Conservation (phyloP, 345 rosid species). For the Citrus mangshanensis region DNA sequence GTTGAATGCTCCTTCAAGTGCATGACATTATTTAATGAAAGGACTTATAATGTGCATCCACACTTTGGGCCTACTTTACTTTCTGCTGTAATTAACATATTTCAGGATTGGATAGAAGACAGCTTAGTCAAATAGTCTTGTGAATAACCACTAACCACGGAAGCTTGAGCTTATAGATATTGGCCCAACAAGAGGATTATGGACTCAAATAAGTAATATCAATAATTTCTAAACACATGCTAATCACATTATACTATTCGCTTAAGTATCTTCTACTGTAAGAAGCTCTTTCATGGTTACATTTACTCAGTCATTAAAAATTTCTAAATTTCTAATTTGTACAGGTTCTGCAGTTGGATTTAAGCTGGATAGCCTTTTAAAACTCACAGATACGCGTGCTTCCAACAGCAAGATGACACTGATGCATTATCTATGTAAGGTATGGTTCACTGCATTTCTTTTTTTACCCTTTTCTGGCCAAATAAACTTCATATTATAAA, state of each 20-base stretch:
- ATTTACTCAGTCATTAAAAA: conserved; percentile 4
- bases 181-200: background rate
- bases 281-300: background rate
- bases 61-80: background rate
- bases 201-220: background rate
- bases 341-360: conserved; percentile 98
- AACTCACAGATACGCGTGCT: conserved; percentile 93
- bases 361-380: conserved; percentile 94
- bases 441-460: conserved; percentile 21
- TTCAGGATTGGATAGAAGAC: background rate
- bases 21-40: background rate
- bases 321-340: conserved; percentile 23
- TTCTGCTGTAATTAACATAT: background rate
- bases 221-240: background rate
- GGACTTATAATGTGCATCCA: background rate
- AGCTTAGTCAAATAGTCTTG: background rate
- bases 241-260: background rate
- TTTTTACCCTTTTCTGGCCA: background rate
- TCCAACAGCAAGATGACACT: conserved; percentile 93
- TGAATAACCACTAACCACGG: background rate
- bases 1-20: background rate
- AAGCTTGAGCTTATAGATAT: background rate
- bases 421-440: conserved; percentile 99
- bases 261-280: background rate
- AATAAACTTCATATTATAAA: background rate